Base-by-base conservation (phyloP, 306 rosid species). In the Erythrophleum fordii region DNA sequence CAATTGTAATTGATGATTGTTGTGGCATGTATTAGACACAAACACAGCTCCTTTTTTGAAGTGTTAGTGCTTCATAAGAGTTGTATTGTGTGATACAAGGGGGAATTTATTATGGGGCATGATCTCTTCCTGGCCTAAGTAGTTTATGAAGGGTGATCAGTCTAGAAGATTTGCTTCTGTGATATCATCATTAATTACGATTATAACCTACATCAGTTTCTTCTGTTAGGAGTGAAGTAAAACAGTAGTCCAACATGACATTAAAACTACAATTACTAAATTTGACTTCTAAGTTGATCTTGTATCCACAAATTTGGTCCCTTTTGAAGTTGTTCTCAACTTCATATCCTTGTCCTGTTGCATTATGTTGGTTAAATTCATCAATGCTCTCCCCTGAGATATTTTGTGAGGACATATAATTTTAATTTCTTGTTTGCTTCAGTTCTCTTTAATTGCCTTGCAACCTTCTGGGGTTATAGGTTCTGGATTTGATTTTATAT, bases 391-490 rank as follows among this genome's bases (percentile, higher is more conserved):
- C 41, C 49, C 60, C 7, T 60, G 72, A 51, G 74, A 64, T 39
- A 9, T 28, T 8, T 66, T 39, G 46, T 37, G 53, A 34, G 55
- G 28, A 37, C 35, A 39, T 23, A 52, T 59, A 13, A 31, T 39
- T 67, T 44, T 56, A 42, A 42, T 53, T 81, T 74, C 37, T 65
- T 42, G 75, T 39, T 39, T 72, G 34, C 35, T 49, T 42, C 44
- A 72, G 12, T 52, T 73, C 65, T 25, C 3, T 20, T 9, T 35
- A 35, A 51, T 72, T 20, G 49, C 51, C 48, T 12, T 22, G 52
- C 29, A 1, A 18, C 51, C 29, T 37, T 37, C 18, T 39, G 16
- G 8, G 17, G 14, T 55, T 55, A 55, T 56, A n/a, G 11, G 14
- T 12, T 55, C 29, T 55, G 76, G 61, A 49, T 6, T 48, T 48